Percentiles rank a stretch among this genome's conserved stretches.
These are phyloP conservation scores for Ceriops decandra DNA, from an alignment of 345 rosid species.

Conservation along the genomic window DNA sequence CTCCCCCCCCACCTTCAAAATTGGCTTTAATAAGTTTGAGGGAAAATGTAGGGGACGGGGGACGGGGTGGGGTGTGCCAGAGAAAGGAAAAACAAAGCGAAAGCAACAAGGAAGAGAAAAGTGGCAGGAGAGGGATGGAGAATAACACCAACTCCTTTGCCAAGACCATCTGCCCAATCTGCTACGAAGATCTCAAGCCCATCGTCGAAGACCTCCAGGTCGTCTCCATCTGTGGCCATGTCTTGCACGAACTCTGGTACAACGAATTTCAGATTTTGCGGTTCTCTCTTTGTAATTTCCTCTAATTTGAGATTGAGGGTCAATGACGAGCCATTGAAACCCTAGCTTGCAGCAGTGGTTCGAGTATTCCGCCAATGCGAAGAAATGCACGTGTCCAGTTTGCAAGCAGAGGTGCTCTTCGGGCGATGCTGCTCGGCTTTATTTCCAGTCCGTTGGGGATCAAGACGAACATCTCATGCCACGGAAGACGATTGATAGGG, in stretches of 20 bases:
- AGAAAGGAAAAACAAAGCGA: too few species aligned
- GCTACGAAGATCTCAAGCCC: constrained; percentile 94
- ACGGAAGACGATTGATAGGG: constrained; percentile 29
- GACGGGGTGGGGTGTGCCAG: too few species aligned
- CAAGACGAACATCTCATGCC: constrained; percentile 32
- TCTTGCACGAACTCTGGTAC: constrained; percentile 93
- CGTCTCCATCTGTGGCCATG: constrained; percentile 87
- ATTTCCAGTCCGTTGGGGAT: constrained; percentile 78
- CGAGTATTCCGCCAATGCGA: constrained; percentile 62
- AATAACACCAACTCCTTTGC: constrained; percentile 30
- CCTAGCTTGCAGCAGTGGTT: constrained; percentile 95
- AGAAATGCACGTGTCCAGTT: constrained; percentile 79
- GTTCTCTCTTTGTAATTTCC: neutral
- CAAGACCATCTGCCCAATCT: constrained; percentile 75
- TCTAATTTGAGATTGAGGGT: neutral
- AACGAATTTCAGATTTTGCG: neutral
- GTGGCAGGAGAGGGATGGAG: constrained; percentile 16
- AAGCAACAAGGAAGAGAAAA: neutral
- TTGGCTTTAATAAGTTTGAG: too few species aligned
- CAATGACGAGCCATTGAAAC: constrained; percentile 10
- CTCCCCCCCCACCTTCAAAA: neutral
- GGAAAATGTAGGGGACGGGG: too few species aligned
- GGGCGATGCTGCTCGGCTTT: constrained; percentile 55
- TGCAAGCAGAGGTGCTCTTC: constrained; percentile 69
- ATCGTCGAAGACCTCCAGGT: constrained; percentile 75